phyloP scores from a whole-genome alignment of 2,329 filamentous ascomycete genomes.

The Dactylellina parvicollis region DNA sequence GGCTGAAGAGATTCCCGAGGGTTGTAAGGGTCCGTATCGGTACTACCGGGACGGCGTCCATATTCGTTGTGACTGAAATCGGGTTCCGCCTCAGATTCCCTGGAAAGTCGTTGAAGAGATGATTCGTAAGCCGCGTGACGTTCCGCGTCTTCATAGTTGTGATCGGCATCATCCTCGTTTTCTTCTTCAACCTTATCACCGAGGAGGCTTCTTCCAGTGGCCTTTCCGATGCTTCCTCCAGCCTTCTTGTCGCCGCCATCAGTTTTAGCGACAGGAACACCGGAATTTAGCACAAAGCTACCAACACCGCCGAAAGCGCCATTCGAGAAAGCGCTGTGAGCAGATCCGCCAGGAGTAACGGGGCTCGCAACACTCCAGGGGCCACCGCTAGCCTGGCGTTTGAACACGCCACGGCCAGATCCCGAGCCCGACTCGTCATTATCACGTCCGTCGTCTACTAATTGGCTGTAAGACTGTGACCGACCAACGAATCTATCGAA shows the following conservation, averaged over 20 bases:
- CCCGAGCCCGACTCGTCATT: constrained; percentile 48
- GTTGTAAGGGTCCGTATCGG: constrained; percentile 78
- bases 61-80: constrained; percentile 63
- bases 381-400: constrained; percentile 68
- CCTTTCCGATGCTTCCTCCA: constrained; percentile 78
- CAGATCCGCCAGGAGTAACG: constrained; percentile 69
- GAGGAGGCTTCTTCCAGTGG: constrained; percentile 77
- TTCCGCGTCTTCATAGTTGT: constrained; percentile 62
- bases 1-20: constrained; percentile 75
- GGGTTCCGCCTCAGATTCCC: constrained; percentile 64
- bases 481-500: constrained; percentile 40
- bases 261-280: constrained; percentile 67
- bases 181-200: constrained; percentile 49
- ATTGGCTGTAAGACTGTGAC: constrained; percentile 25
- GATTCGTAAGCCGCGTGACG: constrained; percentile 34
- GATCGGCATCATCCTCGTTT: constrained; percentile 72
- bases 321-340: constrained; percentile 87
- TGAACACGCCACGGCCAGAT: constrained; percentile 63
- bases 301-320: constrained; percentile 57
- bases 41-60: constrained; percentile 66
- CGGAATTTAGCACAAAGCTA: constrained; percentile 74
- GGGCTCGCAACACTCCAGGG: constrained; percentile 65
- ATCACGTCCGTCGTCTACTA: constrained; percentile 54
- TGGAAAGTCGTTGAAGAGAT: constrained; percentile 59
- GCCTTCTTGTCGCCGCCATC: constrained; percentile 77